These are phyloP conservation scores for Cercospora zeina DNA, from an alignment of 2,329 filamentous ascomycete species.

Conservation along the genomic window DNA sequence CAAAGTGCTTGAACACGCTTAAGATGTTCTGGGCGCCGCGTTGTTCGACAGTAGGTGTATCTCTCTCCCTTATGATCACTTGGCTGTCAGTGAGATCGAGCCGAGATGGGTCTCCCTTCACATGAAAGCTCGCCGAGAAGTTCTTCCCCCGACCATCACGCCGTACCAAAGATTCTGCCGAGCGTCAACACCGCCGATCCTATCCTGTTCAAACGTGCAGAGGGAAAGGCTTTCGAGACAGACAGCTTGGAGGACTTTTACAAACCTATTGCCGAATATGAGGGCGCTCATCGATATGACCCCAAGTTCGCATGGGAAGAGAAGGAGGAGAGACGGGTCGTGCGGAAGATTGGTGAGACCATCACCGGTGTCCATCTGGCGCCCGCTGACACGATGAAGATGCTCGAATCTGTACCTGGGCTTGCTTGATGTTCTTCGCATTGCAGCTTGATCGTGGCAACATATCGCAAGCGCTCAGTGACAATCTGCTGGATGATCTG, in stretches of 20 bases:
- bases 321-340: slow-evolving; percentile 57
- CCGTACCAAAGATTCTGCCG: slow-evolving; percentile 24
- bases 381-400: slow-evolving; percentile 37
- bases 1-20: slow-evolving; percentile 18
- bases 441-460: slow-evolving; percentile 59
- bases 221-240: slow-evolving; percentile 41
- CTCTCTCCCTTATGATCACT: neutral
- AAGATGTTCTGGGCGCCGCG: slow-evolving; percentile 12
- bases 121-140: neutral
- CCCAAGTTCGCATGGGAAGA: slow-evolving; percentile 58
- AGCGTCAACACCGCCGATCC: slow-evolving; percentile 26
- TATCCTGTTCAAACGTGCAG: slow-evolving; percentile 23
- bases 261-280: slow-evolving; percentile 57
- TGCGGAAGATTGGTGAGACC: slow-evolving; percentile 48
- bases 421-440: slow-evolving; percentile 58
- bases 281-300: slow-evolving; percentile 60
- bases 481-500: slow-evolving; percentile 59
- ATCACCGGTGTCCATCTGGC: neutral
- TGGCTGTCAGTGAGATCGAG: slow-evolving; percentile 6
- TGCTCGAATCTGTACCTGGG: slow-evolving; percentile 53
- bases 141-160: slow-evolving; percentile 13
- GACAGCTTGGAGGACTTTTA: slow-evolving; percentile 46
- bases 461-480: slow-evolving; percentile 64
- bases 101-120: slow-evolving; percentile 8
- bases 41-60: neutral